Base-by-base conservation (phyloP, 306 rosid species). In the Sophora flavescens region DNA sequence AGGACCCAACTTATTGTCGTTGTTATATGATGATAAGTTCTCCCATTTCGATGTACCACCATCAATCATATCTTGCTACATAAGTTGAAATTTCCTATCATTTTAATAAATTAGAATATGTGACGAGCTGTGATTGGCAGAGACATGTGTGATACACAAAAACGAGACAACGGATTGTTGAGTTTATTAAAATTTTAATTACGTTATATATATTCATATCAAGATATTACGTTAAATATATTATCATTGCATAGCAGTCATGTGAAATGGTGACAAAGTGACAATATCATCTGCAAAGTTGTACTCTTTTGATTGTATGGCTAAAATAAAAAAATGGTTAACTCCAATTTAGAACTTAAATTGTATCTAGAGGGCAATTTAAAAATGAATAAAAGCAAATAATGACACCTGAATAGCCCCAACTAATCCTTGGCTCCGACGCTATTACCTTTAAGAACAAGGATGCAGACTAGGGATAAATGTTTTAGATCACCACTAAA, bases 281-380 rank as follows among this genome's bases (percentile, higher is more conserved):
- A 33, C 38, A 64, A 64, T 78, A 64, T 78, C 67, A 60, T 68
- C 67, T 83, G 73, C 77, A 67, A 73, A 48, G 17, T 73, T 78
- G 80, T 73, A 54, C 14, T 61, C 69, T 67, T 78, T 26, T 74
- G 73, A 41, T 78, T 83, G 81, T 53, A 60, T 83, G 74, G 64
- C 42, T 44, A 26, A 22, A 78, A 51, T 60, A 42, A 68, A 69
- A 63, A 4, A 32, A 59, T 17, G 35, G 51, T 41, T 51, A 38
- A 67, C n/a, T 28, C 39, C 56, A 18, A 67, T 39, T 59, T 16
- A 39, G 35, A 54, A 14, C 59, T 10, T 77, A 48, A 64, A 39
- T 51, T 72, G 58, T 41, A 47, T 36, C 68, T 38, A 63, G 28
- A 39, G 17, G 30, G 78, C 33, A 16, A 51, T 52, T 68, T 53